phyloP scores from a whole-genome alignment of 257 asterid species.

The Verbascum thapsus region DNA sequence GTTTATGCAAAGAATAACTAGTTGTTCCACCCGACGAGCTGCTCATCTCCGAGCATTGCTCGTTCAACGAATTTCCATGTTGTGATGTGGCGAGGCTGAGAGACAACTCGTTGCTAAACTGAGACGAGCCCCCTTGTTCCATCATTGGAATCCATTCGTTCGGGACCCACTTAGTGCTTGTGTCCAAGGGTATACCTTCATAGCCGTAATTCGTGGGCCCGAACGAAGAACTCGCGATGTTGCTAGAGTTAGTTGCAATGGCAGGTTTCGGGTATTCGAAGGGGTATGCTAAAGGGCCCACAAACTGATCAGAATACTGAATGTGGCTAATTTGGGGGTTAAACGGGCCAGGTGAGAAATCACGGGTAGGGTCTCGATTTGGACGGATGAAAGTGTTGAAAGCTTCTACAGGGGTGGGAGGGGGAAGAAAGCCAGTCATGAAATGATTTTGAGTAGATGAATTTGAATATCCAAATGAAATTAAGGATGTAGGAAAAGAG shows the following conservation, averaged over 20 bases:
- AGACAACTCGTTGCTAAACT: constrained; percentile 61
- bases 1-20: constrained; percentile 40
- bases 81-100: constrained; percentile 65
- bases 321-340: constrained; percentile 30
- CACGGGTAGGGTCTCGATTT: constrained; percentile 5
- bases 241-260: constrained; percentile 27
- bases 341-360: constrained; percentile 32
- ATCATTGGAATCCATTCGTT: constrained; percentile 47
- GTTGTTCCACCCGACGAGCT: constrained; percentile 48
- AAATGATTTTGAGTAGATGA: constrained; percentile 33
- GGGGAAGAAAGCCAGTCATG: constrained; percentile 41
- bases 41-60: constrained; percentile 60
- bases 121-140: constrained; percentile 40
- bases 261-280: constrained; percentile 31
- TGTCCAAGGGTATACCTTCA: constrained; percentile 34
- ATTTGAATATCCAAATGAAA: constrained; percentile 32
- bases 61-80: constrained; percentile 35
- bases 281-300: constrained; percentile 35
- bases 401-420: constrained; percentile 41
- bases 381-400: constrained; percentile 30
- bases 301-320: constrained; percentile 31
- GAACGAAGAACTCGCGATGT: constrained; percentile 32
- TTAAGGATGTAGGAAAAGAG: constrained; percentile 33
- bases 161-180: constrained; percentile 40
- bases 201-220: constrained; percentile 26